phyloP scores from a whole-genome alignment of 805 yeast genomes.

The Candida khao-thaluensis region DNA sequence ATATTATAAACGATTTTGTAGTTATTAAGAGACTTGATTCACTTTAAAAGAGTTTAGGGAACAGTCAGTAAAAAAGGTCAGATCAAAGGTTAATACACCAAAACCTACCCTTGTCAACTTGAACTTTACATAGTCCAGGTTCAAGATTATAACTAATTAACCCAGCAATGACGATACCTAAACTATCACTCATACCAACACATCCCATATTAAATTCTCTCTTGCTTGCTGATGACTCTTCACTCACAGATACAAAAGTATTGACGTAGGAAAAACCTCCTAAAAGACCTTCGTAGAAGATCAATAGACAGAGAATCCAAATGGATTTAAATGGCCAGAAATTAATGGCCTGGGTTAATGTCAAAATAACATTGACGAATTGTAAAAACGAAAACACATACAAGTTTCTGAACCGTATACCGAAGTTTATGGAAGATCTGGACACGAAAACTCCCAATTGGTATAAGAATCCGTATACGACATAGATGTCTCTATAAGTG shows the following conservation, averaged over 20 bases:
- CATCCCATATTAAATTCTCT: constrained; percentile 38
- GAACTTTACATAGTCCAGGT: constrained; percentile 66
- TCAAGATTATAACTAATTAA: constrained; percentile 72
- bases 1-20: too few relatives aligned
- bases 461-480: constrained; percentile 83
- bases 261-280: constrained; percentile 93
- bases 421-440: constrained; percentile 72
- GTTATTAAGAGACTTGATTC: too few relatives aligned
- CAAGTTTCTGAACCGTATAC: constrained; percentile 55
- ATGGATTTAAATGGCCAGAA: constrained; percentile 56
- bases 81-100: constrained; percentile 67
- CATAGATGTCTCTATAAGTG: constrained; percentile 81
- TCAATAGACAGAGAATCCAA: constrained; percentile 58
- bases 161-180: constrained; percentile 82
- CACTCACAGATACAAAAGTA: constrained; percentile 77
- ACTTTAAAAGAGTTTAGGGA: too few relatives aligned
- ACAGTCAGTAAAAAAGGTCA: too few relatives aligned
- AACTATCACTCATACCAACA: constrained; percentile 61
- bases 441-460: constrained; percentile 93
- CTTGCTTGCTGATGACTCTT: constrained; percentile 41
- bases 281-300: constrained; percentile 83
- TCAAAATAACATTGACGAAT: constrained; percentile 54
- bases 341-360: constrained; percentile 63
- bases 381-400: constrained; percentile 69
- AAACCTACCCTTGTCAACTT: constrained; percentile 67